Percentiles rank a stretch among this genome's conserved stretches.
These are phyloP conservation scores for Phytophthora megakarya DNA, from an alignment of 352 stramenopile genomes.

Conservation along the genomic window DNA sequence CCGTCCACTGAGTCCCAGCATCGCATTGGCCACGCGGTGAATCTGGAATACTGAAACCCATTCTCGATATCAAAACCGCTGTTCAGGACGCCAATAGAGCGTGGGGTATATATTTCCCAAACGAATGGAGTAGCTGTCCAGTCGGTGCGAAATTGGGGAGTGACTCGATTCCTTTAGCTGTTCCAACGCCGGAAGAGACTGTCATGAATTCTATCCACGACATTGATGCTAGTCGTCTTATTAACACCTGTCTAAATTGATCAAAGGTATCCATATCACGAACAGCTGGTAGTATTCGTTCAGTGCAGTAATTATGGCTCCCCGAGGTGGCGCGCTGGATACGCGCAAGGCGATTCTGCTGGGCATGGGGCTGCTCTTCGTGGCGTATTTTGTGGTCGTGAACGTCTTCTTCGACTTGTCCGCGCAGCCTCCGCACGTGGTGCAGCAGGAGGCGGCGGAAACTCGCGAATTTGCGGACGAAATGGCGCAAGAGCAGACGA, in stretches of 20 bases:
- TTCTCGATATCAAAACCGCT: conserved; percentile 19
- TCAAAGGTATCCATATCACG: conserved; percentile 16
- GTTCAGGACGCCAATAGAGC: conserved; percentile 16
- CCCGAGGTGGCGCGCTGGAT: conserved; percentile 37
- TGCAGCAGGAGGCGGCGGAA: conserved; percentile 13
- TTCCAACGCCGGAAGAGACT: conserved; percentile 8
- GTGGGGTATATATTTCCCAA: conserved; percentile 32
- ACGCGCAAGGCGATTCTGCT: conserved; percentile 61
- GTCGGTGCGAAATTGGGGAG: conserved; percentile 31
- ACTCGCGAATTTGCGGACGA: conserved; percentile 10
- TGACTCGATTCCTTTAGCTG: not conserved
- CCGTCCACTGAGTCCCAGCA: conserved; percentile 18
- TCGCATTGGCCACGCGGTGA: conserved; percentile 36
- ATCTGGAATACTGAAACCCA: conserved; percentile 76
- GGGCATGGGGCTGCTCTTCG: conserved; percentile 59
- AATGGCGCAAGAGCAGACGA: conserved; percentile 2
- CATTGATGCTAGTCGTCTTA: conserved; percentile 11
- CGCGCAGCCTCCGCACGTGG: conserved; percentile 6
- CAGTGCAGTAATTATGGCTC: conserved; percentile 22
- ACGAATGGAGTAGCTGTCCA: conserved; percentile 6
- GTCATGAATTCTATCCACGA: conserved; percentile 3
- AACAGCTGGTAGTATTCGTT: conserved; percentile 7
- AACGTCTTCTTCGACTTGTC: conserved; percentile 70
- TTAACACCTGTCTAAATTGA: conserved; percentile 3
- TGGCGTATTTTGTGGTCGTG: conserved; percentile 67